Base-by-base conservation (phyloP, 306 rosid genomes). In the Lagenaria siceraria region DNA sequence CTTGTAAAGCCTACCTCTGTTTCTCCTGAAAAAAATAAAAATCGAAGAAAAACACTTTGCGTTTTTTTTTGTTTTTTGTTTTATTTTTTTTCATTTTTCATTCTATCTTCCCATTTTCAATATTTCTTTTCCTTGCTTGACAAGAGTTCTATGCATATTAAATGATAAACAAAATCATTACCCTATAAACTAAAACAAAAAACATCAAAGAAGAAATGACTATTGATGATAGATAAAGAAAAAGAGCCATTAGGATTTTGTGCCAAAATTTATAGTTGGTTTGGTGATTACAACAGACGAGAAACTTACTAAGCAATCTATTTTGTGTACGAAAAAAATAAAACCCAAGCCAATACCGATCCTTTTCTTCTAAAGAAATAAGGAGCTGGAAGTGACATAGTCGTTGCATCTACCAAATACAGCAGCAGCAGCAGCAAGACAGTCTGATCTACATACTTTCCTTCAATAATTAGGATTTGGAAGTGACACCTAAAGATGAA, bases 181-280 rank as follows among this genome's bases (percentile, higher is more conserved):
- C 71, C 42, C 46, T 63, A 46, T 18, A 18, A 33, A 33, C 70
- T 17, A 63, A 61, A 69, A 43, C 75, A 42, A 43, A 19, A 13
- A 15, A 24, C 2, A 27, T 33, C 43, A 27, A 42, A 70, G 55
- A 25, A 21, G 33, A 35, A 70, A 42, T 0, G 35, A 71, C 15
- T 5, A 2, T 11, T 7, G 8, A 24, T 43, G 12, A 46, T 13
- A 14, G 19, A 48, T 43, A 49, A 49, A 49, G 15, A 0, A 10
- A 27, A 46, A 24, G 21, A 12, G 19, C 4, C 24, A 48, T 8
- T 72, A 29, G 13, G 22, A 49, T 72, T 52, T 17, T 49, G 42
- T 13, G 58, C 40, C 76, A 72, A 25, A 72, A 72, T 48, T 72
- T 72, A 71, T 14, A 48, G 76, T 27, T 72, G 76, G 40, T 72